Evolutionary conservation across 2,329 filamentous ascomycete species (phyloP).

Genomic region (Diaporthe citriasiana): DNA sequence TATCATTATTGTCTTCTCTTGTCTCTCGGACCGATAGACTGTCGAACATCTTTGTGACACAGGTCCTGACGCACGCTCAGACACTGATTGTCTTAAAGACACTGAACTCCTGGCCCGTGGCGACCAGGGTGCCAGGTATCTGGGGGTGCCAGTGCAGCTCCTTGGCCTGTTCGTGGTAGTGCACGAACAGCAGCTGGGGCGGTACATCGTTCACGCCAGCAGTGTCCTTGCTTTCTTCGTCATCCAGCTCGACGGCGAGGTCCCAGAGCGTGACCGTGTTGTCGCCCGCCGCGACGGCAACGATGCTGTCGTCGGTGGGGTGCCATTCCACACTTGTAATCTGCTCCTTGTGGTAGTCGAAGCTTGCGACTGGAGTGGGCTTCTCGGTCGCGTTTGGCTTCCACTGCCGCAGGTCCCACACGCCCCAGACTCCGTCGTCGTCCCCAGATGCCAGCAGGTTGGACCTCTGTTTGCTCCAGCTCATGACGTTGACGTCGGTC

Average conservation of each 20-base stretch:
- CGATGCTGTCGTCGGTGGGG: slow-evolving; percentile 94
- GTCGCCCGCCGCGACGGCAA: slow-evolving; percentile 92
- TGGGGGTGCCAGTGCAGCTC: slow-evolving; percentile 98
- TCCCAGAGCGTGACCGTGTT: slow-evolving; percentile 98
- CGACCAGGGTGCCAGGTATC: slow-evolving; percentile 90
- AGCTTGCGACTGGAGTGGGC: slow-evolving; percentile 89
- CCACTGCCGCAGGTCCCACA: slow-evolving; percentile 98
- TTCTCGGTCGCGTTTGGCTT: slow-evolving; percentile 73
- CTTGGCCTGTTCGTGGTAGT: slow-evolving; percentile 95
- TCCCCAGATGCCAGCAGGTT: slow-evolving; percentile 93
- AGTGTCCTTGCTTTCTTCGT: slow-evolving; percentile 94
- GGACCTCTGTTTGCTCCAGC: slow-evolving; percentile 89
- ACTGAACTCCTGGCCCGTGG: slow-evolving; percentile 91
- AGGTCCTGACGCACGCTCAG: slow-evolving; percentile 53
- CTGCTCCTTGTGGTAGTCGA: slow-evolving; percentile 96
- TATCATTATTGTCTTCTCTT: slow-evolving; percentile 13
- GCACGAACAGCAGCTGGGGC: slow-evolving; percentile 94
- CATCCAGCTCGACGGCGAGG: slow-evolving; percentile 94
- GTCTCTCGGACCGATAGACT: background rate
- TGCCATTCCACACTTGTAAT: slow-evolving; percentile 98
- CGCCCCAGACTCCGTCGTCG: slow-evolving; percentile 93
- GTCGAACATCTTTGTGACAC: background rate
- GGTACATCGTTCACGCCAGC: slow-evolving; percentile 91
- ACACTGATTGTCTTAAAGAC: slow-evolving; percentile 89
- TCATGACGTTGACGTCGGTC: slow-evolving; percentile 95